Percentiles rank a stretch among this genome's conserved stretches.
Conservation (phyloP, 2,329 filamentous ascomycete species). For the Mollisia scopiformis region DNA sequence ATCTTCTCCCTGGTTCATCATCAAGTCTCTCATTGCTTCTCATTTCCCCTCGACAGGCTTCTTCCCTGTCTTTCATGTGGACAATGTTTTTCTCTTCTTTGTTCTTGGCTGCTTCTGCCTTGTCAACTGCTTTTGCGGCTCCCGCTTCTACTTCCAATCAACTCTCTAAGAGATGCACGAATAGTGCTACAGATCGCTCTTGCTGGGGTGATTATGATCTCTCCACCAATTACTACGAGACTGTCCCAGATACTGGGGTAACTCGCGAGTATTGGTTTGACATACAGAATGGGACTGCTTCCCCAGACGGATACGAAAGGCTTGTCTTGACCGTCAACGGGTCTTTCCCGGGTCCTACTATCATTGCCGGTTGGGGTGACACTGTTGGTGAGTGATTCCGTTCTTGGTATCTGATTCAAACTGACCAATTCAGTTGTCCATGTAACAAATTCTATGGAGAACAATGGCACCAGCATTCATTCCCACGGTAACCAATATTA, state of each 20-base stretch:
- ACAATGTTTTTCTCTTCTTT: slow-evolving; percentile 8
- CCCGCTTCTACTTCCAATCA: not conserved
- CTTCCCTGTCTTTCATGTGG: not conserved
- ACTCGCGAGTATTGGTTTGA: slow-evolving; percentile 44
- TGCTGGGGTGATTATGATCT: slow-evolving; percentile 53
- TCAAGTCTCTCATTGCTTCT: not conserved
- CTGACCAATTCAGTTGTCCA: slow-evolving; percentile 4
- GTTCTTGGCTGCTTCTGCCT: slow-evolving; percentile 4
- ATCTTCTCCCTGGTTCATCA: not conserved
- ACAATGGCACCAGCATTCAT: slow-evolving; percentile 47
- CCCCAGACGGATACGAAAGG: slow-evolving; percentile 35
- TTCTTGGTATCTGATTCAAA: not conserved
- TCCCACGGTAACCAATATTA: slow-evolving; percentile 68
- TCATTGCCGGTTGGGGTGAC: slow-evolving; percentile 18
- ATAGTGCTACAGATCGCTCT: slow-evolving; percentile 25
- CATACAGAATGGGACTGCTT: slow-evolving; percentile 27
- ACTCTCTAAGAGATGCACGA: slow-evolving; percentile 19
- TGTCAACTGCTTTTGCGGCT: not conserved
- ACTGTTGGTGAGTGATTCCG: not conserved
- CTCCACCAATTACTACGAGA: slow-evolving; percentile 43
- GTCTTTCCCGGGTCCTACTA: slow-evolving; percentile 13
- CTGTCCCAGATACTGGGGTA: slow-evolving; percentile 46
- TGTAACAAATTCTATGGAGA: not conserved
- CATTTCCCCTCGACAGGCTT: not conserved
- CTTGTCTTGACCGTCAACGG: slow-evolving; percentile 28